A percentile compares a stretch with the other conserved stretches of the same genome.
Conservation (phyloP, 441 rosid species). For the Corymbia citriodora region DNA sequence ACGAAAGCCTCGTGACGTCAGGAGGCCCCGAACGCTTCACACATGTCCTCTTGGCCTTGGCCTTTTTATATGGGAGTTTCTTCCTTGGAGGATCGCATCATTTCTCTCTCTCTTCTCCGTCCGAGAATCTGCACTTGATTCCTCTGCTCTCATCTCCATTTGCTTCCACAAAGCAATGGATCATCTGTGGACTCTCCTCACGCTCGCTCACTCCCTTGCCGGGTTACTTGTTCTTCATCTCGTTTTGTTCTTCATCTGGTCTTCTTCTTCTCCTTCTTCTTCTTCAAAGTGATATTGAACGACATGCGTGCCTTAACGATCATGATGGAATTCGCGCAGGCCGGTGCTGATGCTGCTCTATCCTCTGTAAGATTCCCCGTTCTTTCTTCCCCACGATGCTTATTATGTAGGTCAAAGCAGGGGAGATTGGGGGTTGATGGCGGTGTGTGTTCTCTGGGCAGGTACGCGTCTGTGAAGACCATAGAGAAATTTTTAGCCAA, state of each 20-base stretch:
- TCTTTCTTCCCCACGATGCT: neutral
- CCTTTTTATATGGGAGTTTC: neutral
- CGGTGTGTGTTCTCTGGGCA: neutral
- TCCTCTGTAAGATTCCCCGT: conserved; percentile 54
- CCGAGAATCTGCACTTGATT: neutral
- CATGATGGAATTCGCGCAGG: conserved; percentile 26
- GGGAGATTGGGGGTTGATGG: neutral
- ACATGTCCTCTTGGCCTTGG: conserved; percentile 18
- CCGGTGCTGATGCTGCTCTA: conserved; percentile 73
- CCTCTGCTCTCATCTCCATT: neutral
- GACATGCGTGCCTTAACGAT: neutral
- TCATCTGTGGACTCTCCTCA: conserved; percentile 60
- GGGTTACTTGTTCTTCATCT: conserved; percentile 42
- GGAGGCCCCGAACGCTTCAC: conserved; percentile 5
- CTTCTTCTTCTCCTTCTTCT: neutral
- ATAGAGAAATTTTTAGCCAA: conserved; percentile 33
- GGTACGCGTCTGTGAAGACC: conserved; percentile 81
- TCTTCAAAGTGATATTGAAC: neutral
- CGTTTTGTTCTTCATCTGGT: too few species aligned
- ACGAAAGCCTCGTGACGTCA: neutral
- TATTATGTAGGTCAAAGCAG: neutral
- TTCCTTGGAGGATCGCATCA: neutral
- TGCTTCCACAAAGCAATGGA: conserved; percentile 22
- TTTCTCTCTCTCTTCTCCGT: neutral
- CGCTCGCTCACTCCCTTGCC: conserved; percentile 48